Percentiles rank a stretch among this genome's conserved stretches.
Conservation (phyloP, 2,329 filamentous ascomycete species). For the Neofusicoccum sp. region DNA sequence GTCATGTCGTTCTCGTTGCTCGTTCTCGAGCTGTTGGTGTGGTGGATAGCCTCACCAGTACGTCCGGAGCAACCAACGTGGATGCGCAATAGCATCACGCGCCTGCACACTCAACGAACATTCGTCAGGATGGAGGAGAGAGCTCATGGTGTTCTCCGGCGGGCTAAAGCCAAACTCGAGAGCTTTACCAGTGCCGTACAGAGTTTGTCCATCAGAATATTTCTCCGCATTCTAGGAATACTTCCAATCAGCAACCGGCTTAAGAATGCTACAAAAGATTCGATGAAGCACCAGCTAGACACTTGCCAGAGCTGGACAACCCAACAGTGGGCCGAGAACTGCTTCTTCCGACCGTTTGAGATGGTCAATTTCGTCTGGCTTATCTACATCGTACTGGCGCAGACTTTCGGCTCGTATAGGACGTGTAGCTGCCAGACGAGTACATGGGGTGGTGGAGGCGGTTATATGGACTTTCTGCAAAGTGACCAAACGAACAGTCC, state of each 20-base stretch:
- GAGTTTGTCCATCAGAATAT: neutral
- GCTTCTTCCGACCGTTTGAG: slow-evolving; percentile 35
- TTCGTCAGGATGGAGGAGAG: slow-evolving; percentile 2
- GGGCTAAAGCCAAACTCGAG: slow-evolving; percentile 2
- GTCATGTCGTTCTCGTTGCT: slow-evolving; percentile 33
- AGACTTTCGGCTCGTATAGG: slow-evolving; percentile 43
- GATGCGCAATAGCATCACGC: neutral
- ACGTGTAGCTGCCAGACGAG: slow-evolving; percentile 44
- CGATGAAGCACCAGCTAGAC: neutral
- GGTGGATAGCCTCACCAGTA: slow-evolving; percentile 29
- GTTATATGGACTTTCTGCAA: slow-evolving; percentile 42
- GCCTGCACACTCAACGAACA: neutral
- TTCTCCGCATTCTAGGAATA: slow-evolving; percentile 16
- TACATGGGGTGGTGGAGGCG: slow-evolving; percentile 37
- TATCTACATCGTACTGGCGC: slow-evolving; percentile 38
- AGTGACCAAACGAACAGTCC: slow-evolving; percentile 29
- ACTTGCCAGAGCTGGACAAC: neutral
- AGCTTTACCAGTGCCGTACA: slow-evolving; percentile 10
- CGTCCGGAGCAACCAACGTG: slow-evolving; percentile 10
- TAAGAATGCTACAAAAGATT: neutral
- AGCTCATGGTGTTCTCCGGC: neutral
- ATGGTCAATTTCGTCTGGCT: slow-evolving; percentile 39
- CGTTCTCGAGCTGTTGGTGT: slow-evolving; percentile 39
- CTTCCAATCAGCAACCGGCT: slow-evolving; percentile 14
- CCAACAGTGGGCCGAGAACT: slow-evolving; percentile 26